phyloP scores from a whole-genome alignment of 371 early-diverging fungal genomes.

The Mucor saturninus region DNA sequence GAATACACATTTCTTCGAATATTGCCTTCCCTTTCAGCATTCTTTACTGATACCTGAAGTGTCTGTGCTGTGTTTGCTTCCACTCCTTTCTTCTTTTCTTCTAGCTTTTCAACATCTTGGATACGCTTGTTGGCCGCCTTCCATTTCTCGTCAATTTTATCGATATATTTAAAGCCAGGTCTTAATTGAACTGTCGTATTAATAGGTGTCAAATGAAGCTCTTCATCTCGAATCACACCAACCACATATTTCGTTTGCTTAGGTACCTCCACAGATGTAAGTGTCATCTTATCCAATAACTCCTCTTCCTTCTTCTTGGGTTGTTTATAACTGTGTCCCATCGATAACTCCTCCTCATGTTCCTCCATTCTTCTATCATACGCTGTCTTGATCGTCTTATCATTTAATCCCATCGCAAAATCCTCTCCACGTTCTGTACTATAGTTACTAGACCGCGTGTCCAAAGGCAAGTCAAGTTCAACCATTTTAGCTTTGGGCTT shows the following conservation, averaged over 20 bases:
- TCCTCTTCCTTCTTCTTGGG: slow-evolving; percentile 51
- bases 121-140: slow-evolving; percentile 71
- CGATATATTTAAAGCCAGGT: slow-evolving; percentile 85
- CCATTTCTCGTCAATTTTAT: slow-evolving; percentile 86
- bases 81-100: slow-evolving; percentile 52
- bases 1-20: slow-evolving; percentile 61
- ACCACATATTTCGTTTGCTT: slow-evolving; percentile 79
- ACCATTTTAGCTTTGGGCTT: slow-evolving; percentile 82
- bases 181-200: slow-evolving; percentile 77
- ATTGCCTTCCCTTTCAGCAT: slow-evolving; percentile 57
- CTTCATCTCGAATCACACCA: slow-evolving; percentile 77
- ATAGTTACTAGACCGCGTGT: slow-evolving; percentile 72
- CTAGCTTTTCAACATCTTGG: slow-evolving; percentile 71
- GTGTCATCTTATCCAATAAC: slow-evolving; percentile 75
- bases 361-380: slow-evolving; percentile 64
- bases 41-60: slow-evolving; percentile 64
- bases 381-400: slow-evolving; percentile 70
- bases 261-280: slow-evolving; percentile 80
- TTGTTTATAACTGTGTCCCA: slow-evolving; percentile 28
- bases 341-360: slow-evolving; percentile 47
- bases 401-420: slow-evolving; percentile 78
- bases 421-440: slow-evolving; percentile 79
- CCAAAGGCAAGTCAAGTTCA: slow-evolving; percentile 87
- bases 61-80: slow-evolving; percentile 61
- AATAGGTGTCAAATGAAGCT: slow-evolving; percentile 84